Evolutionary conservation across 176 grass and related monocot species (phyloP).

Genomic region (Eragrostis curvula): DNA sequence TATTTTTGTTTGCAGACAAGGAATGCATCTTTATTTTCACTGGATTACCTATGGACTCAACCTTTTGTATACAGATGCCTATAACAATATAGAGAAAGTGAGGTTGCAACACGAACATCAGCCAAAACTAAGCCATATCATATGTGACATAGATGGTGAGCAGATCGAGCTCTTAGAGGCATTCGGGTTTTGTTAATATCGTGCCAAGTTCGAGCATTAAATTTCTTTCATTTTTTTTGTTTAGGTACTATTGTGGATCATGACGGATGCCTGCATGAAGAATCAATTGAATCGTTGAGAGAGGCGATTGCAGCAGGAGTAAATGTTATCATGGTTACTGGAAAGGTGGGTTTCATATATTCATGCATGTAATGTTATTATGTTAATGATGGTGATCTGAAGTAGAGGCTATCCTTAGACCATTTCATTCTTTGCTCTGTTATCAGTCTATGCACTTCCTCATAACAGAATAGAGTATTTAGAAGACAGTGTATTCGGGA

Average conservation of each 20-base stretch:
- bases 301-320: conserved; percentile 61
- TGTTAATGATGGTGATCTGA: conserved; percentile 17
- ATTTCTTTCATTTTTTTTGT: not conserved
- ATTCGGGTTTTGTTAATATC: conserved; percentile 21
- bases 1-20: conserved; percentile 3
- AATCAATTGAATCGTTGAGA: conserved; percentile 63
- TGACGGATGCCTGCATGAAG: conserved; percentile 51
- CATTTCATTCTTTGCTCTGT: not conserved
- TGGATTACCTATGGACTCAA: conserved; percentile 17
- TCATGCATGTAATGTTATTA: conserved; percentile 30
- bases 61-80: conserved; percentile 47
- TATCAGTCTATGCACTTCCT: conserved; percentile 7
- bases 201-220: conserved; percentile 44
- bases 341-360: conserved; percentile 62
- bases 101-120: conserved; percentile 40
- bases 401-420: not conserved
- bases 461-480: not conserved
- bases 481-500: not conserved
- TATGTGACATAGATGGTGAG: conserved; percentile 96
- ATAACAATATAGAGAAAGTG: conserved; percentile 53
- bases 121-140: conserved; percentile 71
- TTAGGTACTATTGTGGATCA: conserved; percentile 69
- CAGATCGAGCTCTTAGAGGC: conserved; percentile 24
- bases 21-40: conserved; percentile 12
- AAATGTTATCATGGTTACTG: conserved; percentile 76